Evolutionary conservation across 2,329 filamentous ascomycete species (phyloP).

Genomic region (Apiospora sp.): DNA sequence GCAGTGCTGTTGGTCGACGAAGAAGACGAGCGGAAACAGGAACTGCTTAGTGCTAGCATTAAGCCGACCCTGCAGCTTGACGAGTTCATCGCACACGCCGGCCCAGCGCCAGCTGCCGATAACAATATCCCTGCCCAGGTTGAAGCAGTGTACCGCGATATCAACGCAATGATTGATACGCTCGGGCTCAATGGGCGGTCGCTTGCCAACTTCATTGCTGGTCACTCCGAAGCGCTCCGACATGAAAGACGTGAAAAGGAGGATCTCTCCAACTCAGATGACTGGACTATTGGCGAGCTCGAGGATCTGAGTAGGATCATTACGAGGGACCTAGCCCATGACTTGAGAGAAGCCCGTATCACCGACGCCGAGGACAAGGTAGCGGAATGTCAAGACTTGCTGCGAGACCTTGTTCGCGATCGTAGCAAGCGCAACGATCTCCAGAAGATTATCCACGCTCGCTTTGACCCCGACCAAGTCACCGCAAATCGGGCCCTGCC

Average conservation of each 20-base stretch:
- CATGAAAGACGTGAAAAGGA: conserved; percentile 65
- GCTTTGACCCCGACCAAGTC: conserved; percentile 71
- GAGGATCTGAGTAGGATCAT: conserved; percentile 71
- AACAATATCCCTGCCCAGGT: conserved; percentile 69
- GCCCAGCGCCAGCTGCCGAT: conserved; percentile 59
- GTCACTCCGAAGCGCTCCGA: conserved; percentile 63
- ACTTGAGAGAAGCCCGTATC: conserved; percentile 73
- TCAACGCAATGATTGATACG: conserved; percentile 94
- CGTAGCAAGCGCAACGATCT: conserved; percentile 81
- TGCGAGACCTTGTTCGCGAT: conserved; percentile 75
- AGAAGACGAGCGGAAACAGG: conserved; percentile 73
- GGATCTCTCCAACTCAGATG: conserved; percentile 73
- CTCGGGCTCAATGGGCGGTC: conserved; percentile 82
- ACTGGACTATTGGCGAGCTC: conserved; percentile 81
- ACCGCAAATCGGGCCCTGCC: conserved; percentile 74
- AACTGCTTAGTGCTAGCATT: conserved; percentile 66
- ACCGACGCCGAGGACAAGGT: conserved; percentile 74
- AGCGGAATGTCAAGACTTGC: conserved; percentile 70
- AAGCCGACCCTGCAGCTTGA: conserved; percentile 69
- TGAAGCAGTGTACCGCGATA: conserved; percentile 77
- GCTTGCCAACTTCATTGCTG: conserved; percentile 70
- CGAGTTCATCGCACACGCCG: conserved; percentile 71
- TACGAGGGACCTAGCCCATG: conserved; percentile 67
- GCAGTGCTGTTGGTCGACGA: conserved; percentile 68
- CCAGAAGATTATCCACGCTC: conserved; percentile 74